These are phyloP conservation scores for Yamadazyma paraphyllophila DNA, from an alignment of 805 yeast species.

Conservation along the genomic window DNA sequence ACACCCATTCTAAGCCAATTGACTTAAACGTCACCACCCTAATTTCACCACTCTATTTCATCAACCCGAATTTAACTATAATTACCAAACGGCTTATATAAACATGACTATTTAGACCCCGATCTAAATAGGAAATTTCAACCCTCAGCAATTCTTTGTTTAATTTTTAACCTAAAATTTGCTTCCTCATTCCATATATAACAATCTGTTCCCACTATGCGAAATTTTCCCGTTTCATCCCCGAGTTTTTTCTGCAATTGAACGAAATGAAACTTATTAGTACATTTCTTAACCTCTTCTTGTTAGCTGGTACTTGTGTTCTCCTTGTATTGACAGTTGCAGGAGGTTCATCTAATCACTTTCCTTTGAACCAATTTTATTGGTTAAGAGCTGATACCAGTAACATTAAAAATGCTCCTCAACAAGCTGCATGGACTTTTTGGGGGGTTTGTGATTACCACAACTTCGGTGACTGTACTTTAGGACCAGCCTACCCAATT, in stretches of 20 bases:
- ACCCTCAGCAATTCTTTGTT: conserved; percentile 8
- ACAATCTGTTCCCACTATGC: conserved; percentile 3
- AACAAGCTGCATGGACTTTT: conserved; percentile 72
- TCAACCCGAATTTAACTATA: too few relatives aligned
- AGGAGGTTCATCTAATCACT: conserved; percentile 58
- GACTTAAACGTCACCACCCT: too few relatives aligned
- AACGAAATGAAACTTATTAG: conserved; percentile 29
- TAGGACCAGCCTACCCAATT: conserved; percentile 79
- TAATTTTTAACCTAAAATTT: conserved; percentile 8
- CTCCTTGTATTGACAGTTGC: conserved; percentile 58
- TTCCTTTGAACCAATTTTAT: conserved; percentile 67
- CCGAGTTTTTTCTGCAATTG: neutral
- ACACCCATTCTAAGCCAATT: too few relatives aligned
- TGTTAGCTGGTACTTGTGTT: conserved; percentile 41
- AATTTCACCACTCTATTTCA: too few relatives aligned
- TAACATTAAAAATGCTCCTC: conserved; percentile 47
- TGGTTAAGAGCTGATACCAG: conserved; percentile 79
- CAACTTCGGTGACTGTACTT: conserved; percentile 51
- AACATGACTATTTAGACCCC: conserved; percentile 4
- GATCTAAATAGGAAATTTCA: conserved; percentile 9
- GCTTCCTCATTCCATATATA: conserved; percentile 4
- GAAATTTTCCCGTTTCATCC: neutral
- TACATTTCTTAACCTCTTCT: conserved; percentile 36
- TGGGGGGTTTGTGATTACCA: conserved; percentile 65
- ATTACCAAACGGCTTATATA: neutral